phyloP scores from a whole-genome alignment of 78 protist species.

The Dictyostelium citrinum region DNA sequence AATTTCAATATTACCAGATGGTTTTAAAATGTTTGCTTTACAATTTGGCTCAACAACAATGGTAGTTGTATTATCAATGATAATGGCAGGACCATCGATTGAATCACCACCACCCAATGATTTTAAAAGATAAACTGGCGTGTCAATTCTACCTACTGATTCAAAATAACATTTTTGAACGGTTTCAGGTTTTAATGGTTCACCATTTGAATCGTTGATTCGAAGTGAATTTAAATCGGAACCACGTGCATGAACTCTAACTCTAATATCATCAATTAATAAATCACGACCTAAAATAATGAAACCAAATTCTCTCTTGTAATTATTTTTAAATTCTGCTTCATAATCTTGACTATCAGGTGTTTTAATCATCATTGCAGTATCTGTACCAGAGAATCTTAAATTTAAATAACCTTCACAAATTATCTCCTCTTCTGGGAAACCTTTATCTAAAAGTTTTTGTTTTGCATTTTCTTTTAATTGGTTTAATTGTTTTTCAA shows the following conservation, averaged over 20 bases:
- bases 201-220: not conserved
- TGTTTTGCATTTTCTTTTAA: constrained; percentile 27
- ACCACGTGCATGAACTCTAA: constrained; percentile 69
- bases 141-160: constrained; percentile 26
- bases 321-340: constrained; percentile 39
- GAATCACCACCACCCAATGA: constrained; percentile 36
- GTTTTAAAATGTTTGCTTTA: constrained; percentile 49
- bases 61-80: constrained; percentile 88
- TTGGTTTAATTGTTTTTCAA: constrained; percentile 7
- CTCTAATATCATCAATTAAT: constrained; percentile 93
- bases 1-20: constrained; percentile 86
- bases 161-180: not conserved
- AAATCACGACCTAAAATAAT: constrained; percentile 71
- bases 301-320: constrained; percentile 88
- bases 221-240: constrained; percentile 19
- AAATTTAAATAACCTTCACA: constrained; percentile 79
- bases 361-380: constrained; percentile 81
- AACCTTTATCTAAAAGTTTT: constrained; percentile 9
- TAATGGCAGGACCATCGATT: constrained; percentile 91
- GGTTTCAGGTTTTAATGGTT: constrained; percentile 23
- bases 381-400: constrained; percentile 90
- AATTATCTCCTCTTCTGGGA: not conserved
- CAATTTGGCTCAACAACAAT: constrained; percentile 89
- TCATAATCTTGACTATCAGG: constrained; percentile 58
- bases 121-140: constrained; percentile 62